Base-by-base conservation (phyloP, 805 yeast genomes). In the Pichia nanzhaoensis region DNA sequence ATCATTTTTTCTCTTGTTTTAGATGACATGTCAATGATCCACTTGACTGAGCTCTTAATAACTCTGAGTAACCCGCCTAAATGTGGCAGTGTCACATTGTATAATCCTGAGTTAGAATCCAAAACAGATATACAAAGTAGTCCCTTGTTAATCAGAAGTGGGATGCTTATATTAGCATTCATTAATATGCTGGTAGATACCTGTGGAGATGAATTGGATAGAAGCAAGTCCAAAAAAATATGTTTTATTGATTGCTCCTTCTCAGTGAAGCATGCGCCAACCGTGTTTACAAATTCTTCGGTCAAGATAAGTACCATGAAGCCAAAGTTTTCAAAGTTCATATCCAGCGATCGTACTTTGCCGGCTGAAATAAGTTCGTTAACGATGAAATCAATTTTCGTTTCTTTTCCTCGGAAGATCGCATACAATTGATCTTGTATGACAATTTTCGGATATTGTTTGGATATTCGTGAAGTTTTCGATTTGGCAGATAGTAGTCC, bases 81-180 rank as follows among this genome's bases (percentile, higher is more conserved):
- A 39, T 46, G 49, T 9, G 49, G 49, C n/a, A 42, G 24, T 16
- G 46, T 40, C 2, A 45, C 17, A 17, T 45, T 45, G 19, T 45
- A 45, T 14, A 40, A 24, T 3, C 39, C 39, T 30, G 47, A 9
- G 2, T 17, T 32, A 5, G 36, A 4, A 16, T 37, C 37, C 10
- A 28, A 35, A 4, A 35, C 24, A 1, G 48, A 40, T 7, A 45
- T 40, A 28, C 48, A 45, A 13, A 45, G 40, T 5, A 45, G 18
- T 3, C 48, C 48, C 24, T 17, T 19, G 6, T 18, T 24, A 10
- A 45, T 45, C 17, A 45, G 34, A 13, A 18, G 8, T 5, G 44
- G 18, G 21, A 31, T 24, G 17, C 34, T 32, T n/a, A 45, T 16
- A 27, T 35, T 20, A 5, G 5, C 32, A 2, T 12, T 14, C 3